Base-by-base conservation (phyloP, 2,329 filamentous ascomycete species). In the Botryotinia narcissicola region DNA sequence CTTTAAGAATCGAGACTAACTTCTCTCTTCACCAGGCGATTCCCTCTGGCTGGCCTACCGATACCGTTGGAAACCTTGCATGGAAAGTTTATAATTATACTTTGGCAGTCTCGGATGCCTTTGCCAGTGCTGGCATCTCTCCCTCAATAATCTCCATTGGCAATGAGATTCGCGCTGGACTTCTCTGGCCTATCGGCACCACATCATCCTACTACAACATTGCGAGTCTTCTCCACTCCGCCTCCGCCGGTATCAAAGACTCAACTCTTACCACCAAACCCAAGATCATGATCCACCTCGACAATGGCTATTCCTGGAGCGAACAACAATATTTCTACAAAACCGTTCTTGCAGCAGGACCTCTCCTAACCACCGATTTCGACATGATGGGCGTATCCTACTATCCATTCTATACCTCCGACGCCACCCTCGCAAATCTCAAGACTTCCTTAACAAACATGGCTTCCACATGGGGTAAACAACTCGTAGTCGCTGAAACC, bases 301-400 rank as follows among this genome's bases (percentile, higher is more conserved):
- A 93, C 80, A 91, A 92, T 78, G 91, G 91, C n/a, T 94, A 91
- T 90, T 86, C 91, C 75, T 92, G 88, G 89, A 84, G 82, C 5
- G 87, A 87, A 4, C 91, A 93, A 79, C 82, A 91, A 75, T 75
- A 72, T 29, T 90, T 86, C 83, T 93, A 93, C 82, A 85, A 86
- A 37, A 84, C 83, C 4, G 86, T 91, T 0, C 83, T 91, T 0
- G 84, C 80, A 12, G 81, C 83, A 37, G 89, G 87, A 2, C 83
- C 84, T 1, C 83, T 91, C 4, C 79, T 81, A 4, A 77, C 83
- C 0, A 82, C 83, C 8, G 90, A 92, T 76, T 93, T 90, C 74
- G 91, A 94, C 80, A 86, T 91, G 76, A 92, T 93, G 83, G 92
- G 90, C 10, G 87, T 94, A 0, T 91, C 88, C 0, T 93, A 90